phyloP scores from a whole-genome alignment of 306 rosid genomes.

The Cucurbita pepo region DNA sequence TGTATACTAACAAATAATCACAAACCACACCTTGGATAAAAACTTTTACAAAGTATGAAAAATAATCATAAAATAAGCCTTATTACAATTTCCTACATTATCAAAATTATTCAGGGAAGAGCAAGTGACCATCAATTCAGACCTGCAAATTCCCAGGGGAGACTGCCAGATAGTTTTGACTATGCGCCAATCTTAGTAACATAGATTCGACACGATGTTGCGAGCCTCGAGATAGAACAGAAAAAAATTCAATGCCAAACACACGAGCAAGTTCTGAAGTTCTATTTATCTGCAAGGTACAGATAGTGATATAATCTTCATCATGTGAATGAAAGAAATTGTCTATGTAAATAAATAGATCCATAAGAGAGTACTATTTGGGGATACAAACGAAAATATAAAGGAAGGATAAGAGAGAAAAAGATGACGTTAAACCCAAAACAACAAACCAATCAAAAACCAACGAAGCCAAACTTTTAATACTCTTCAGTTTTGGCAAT shows the following conservation, averaged over 20 bases:
- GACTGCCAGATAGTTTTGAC: constrained; percentile 76
- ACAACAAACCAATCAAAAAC: background rate
- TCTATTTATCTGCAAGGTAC: constrained; percentile 63
- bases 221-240: constrained; percentile 94
- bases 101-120: background rate
- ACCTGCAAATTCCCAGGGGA: constrained; percentile 93
- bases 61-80: background rate
- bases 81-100: background rate
- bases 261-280: constrained; percentile 97
- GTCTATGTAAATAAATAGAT: background rate
- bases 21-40: background rate
- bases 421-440: background rate
- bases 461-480: background rate
- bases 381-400: background rate
- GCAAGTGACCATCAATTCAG: constrained; percentile 1
- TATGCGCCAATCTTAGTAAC: constrained; percentile 81
- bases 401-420: background rate
- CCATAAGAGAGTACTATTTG: background rate
- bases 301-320: constrained; percentile 6
- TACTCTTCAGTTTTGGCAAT: background rate
- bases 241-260: constrained; percentile 90
- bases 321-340: background rate
- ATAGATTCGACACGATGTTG: constrained; percentile 95
- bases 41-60: background rate
- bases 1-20: background rate